Percentiles rank a stretch among this genome's conserved stretches.
phyloP scores from a whole-genome alignment of 1,139 yeast species.

The Yamadazyma dushanensis region DNA sequence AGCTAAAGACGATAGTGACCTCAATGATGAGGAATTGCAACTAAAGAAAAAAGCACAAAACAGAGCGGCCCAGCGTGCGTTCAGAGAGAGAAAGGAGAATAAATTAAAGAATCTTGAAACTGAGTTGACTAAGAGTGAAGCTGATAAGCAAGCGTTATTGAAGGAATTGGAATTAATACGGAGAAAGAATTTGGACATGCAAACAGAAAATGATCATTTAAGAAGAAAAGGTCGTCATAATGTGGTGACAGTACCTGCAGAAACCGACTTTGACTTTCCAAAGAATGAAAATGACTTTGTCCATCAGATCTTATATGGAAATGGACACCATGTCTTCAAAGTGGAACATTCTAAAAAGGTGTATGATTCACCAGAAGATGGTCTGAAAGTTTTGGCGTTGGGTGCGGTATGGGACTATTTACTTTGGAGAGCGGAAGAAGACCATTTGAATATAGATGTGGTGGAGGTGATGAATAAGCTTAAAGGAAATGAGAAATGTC shows the following conservation, averaged over 20 bases:
- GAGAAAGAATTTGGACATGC: constrained; percentile 53
- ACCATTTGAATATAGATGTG: constrained; percentile 51
- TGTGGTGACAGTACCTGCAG: neutral
- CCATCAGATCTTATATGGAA: constrained; percentile 25
- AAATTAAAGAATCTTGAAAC: constrained; percentile 67
- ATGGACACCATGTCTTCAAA: constrained; percentile 19
- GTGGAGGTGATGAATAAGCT: constrained; percentile 55
- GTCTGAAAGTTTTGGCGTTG: constrained; percentile 57
- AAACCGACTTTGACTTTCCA: constrained; percentile 35
- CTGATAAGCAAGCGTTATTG: constrained; percentile 51
- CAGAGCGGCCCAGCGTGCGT: constrained; percentile 88
- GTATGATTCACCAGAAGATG: constrained; percentile 36
- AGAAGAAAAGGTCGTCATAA: constrained; percentile 9
- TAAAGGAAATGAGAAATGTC: constrained; percentile 72
- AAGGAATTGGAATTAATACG: constrained; percentile 55
- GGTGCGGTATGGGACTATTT: constrained; percentile 86
- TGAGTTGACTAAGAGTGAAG: constrained; percentile 60
- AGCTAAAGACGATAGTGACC: constrained; percentile 40
- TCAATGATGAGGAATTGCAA: constrained; percentile 50
- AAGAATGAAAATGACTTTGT: constrained; percentile 37
- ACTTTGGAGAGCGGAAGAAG: constrained; percentile 44
- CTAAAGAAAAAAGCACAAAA: constrained; percentile 75
- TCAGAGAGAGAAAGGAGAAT: constrained; percentile 80
- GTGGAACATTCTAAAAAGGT: constrained; percentile 27
- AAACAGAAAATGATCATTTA: constrained; percentile 58